Evolutionary conservation across 1,139 yeast species (phyloP), one percentile per base, ranked within the genome.

Genomic region (Torulaspora pretoriensis): DNA sequence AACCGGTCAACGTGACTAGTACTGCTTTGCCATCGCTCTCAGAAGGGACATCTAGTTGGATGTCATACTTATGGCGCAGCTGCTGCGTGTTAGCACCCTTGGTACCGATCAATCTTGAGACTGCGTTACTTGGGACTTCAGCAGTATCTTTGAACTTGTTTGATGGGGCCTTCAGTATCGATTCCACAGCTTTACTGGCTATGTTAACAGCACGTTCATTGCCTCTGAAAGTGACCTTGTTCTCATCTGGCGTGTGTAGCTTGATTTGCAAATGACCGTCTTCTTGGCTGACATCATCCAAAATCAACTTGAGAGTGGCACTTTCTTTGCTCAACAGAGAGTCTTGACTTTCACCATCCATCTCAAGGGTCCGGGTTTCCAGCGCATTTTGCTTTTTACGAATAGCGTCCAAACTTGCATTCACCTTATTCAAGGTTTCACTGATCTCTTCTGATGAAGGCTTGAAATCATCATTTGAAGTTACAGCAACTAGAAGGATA

Each of bases 91-190:
- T 79, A 35, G 86, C 70, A 47, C 98, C 98, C 51, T 80, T 86
- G 64, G 83, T 85, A 55, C 98, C 99, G 65, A 94, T 88, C 46
- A 94, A 74, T 67, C 95, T 81, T 34, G 94, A 77, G 49, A 90
- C 72, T 38, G 80, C 77, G 46, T 74, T 70, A 2, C 79, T 67
- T 49, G 97, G 95, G 59, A 88, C 81, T 36, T 71, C 72, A 53
- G 79, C 68, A 33, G 75, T 69, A 17, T 80, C 66, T 24, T 50
- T 55, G 23, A 51, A 45, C n/a, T 59, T 56, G 19, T 47, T 52
- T 19, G 58, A 52, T 23, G 64, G 60, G 4, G 56, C 44, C 14
- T 48, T 56, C n/a, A 52, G 42, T 24, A 59, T 57, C 2, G 52
- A 43, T 19, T 53, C 50, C 8, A 64, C 41, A 13, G 60, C 61